Percentiles rank a stretch among this genome's conserved stretches.
These are phyloP conservation scores for Venturia asperata DNA, from an alignment of 2,329 filamentous ascomycete genomes.

Conservation along the genomic window DNA sequence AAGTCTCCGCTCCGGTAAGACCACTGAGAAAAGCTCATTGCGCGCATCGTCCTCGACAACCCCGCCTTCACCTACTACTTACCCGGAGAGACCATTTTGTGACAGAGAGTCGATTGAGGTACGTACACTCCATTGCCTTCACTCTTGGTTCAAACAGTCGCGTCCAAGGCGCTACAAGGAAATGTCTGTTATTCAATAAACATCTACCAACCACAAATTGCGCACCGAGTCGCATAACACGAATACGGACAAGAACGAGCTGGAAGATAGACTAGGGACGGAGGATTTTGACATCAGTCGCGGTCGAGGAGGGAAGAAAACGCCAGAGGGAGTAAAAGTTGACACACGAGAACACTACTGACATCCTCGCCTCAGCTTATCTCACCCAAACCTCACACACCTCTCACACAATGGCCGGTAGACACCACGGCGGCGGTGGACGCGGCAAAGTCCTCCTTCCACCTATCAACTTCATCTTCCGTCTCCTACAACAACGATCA, in stretches of 20 bases:
- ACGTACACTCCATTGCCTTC: neutral
- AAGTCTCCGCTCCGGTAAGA: conserved; percentile 1
- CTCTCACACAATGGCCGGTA: conserved; percentile 45
- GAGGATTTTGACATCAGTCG: neutral
- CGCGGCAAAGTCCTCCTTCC: conserved; percentile 62
- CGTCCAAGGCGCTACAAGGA: neutral
- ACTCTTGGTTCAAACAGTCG: neutral
- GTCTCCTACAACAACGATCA: conserved; percentile 75
- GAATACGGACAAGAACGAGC: neutral
- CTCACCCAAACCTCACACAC: neutral
- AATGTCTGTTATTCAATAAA: too few relatives aligned
- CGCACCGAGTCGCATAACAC: neutral
- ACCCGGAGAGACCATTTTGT: neutral
- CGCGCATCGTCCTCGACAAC: neutral
- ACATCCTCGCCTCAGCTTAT: neutral
- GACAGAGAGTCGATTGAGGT: neutral
- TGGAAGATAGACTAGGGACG: neutral
- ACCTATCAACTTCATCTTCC: conserved; percentile 87
- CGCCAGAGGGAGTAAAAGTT: neutral
- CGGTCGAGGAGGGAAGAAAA: too few relatives aligned
- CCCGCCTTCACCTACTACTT: neutral
- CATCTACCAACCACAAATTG: neutral
- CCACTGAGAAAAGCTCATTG: neutral
- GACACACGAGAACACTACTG: neutral
- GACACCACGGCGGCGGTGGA: conserved; percentile 46